A percentile compares a stretch with the other conserved stretches of the same genome.
These are phyloP conservation scores for Nakazawaea ambrosiae DNA, from an alignment of 805 yeast genomes.

Conservation along the genomic window DNA sequence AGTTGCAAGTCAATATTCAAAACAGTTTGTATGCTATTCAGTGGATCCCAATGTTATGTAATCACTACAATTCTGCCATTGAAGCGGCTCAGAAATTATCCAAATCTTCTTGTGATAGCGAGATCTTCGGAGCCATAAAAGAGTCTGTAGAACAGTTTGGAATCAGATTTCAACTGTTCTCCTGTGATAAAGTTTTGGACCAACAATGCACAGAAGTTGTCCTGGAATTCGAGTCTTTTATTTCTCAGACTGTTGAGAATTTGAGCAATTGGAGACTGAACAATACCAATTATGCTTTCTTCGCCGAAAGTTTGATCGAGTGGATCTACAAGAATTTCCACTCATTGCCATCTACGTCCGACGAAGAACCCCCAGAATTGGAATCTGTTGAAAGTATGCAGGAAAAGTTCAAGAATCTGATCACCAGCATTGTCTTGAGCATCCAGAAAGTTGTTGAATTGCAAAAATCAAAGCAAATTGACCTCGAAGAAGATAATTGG, in stretches of 20 bases:
- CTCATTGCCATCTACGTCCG: too few relatives aligned
- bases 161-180: too few relatives aligned
- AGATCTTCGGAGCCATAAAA: constrained; percentile 12
- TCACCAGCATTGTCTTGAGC: constrained; percentile 55
- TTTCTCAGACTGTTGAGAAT: constrained; percentile 12
- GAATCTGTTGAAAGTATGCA: too few relatives aligned
- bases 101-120: constrained; percentile 1
- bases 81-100: constrained; percentile 12
- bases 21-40: not conserved
- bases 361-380: too few relatives aligned
- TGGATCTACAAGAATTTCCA: too few relatives aligned
- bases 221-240: constrained; percentile 21
- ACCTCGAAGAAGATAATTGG: constrained; percentile 65
- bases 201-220: too few relatives aligned
- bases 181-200: too few relatives aligned
- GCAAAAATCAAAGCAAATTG: constrained; percentile 23
- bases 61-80: constrained; percentile 22
- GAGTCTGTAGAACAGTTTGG: too few relatives aligned
- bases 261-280: constrained; percentile 24
- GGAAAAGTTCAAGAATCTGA: constrained; percentile 34
- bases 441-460: constrained; percentile 51
- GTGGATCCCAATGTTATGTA: constrained; percentile 32
- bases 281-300: constrained; percentile 31
- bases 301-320: constrained; percentile 37
- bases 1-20: too few relatives aligned